Base-by-base conservation (phyloP, 2,329 filamentous ascomycete genomes). In the Davidsoniella eucalypti region DNA sequence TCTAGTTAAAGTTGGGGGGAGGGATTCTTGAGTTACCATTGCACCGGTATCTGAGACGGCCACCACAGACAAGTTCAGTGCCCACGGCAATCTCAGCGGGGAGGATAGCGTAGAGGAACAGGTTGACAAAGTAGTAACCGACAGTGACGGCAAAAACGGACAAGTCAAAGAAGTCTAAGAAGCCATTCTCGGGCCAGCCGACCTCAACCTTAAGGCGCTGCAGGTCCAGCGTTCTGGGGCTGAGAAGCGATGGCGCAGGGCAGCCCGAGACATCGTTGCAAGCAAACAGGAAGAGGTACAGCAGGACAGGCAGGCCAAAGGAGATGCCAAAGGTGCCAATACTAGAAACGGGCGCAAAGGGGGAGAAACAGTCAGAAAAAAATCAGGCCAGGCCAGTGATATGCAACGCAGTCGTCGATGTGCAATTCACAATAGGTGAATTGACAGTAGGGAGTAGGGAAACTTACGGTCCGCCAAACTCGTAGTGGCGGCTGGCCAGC, bases 241-340 rank as follows among this genome's bases (percentile, higher is more conserved):
- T 72, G 37, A 94, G 73, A 7, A 90, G 71, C 3, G 84, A 87
- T 3, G 88, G 87, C 2, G 85, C 81, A 44, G 90, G 92, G 61
- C 92, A 96, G 52, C 92, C 90, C 7, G 86, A 82, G 55, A 93
- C 70, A 63, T 96, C 88, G 67, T 95, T 96, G 73, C 90, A 95
- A 59, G 82, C 70, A 61, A 95, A 94, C 44, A 80, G 74, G 61
- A 90, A 82, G 58, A 80, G 62, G 66, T 92, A 94, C 58, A 87
- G 76, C 56, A 88, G 72, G 40, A 87, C 54, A 0, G 90, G 90
- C 1, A 95, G 77, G 51, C 81, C 80, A 58, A 93, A 82, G 6
- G 84, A 84, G 60, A 96, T 85, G 54, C 68, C 74, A 54, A 82
- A 76, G 36, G 84, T 86, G 51, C 87, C 88, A 40, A 81, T 70